phyloP scores from a whole-genome alignment of 495 filamentous ascomycete species.

The Darksidea phi region DNA sequence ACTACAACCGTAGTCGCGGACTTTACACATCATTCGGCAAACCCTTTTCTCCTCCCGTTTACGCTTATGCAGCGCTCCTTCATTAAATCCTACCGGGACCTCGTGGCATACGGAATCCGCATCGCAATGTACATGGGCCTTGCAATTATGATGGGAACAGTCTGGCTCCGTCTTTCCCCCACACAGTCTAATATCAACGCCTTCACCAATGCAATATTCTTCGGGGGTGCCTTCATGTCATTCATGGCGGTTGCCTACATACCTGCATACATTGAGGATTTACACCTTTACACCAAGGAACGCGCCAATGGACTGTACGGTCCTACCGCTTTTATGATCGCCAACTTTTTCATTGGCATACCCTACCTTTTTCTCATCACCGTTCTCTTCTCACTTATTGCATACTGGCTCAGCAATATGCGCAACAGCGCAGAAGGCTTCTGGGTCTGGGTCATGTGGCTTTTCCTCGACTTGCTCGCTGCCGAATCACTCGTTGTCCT shows the following conservation, averaged over 20 bases:
- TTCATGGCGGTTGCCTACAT: slow-evolving; percentile 88
- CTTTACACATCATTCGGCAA: slow-evolving; percentile 32
- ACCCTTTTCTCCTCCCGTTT: slow-evolving; percentile 43
- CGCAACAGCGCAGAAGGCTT: slow-evolving; percentile 63
- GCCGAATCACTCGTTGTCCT: slow-evolving; percentile 80
- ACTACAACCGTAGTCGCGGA: slow-evolving; percentile 6
- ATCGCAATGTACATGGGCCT: slow-evolving; percentile 81
- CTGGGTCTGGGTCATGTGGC: slow-evolving; percentile 80
- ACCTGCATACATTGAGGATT: slow-evolving; percentile 78
- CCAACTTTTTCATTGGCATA: slow-evolving; percentile 79
- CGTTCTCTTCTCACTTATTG: slow-evolving; percentile 68
- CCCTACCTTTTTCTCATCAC: slow-evolving; percentile 77
- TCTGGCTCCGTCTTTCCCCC: slow-evolving; percentile 69
- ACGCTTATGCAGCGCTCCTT: slow-evolving; percentile 68
- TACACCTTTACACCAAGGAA: slow-evolving; percentile 70
- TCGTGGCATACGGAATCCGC: slow-evolving; percentile 77
- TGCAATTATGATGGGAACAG: slow-evolving; percentile 84
- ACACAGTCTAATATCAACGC: slow-evolving; percentile 69
- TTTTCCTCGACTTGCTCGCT: slow-evolving; percentile 79
- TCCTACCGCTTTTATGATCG: slow-evolving; percentile 64
- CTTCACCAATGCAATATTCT: slow-evolving; percentile 80
- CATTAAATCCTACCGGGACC: slow-evolving; percentile 78
- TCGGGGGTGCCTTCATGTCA: slow-evolving; percentile 81
- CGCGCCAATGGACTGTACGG: slow-evolving; percentile 80
- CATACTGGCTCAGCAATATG: slow-evolving; percentile 81